phyloP scores from a whole-genome alignment of 2,329 filamentous ascomycete species.

The Raffaelea deltoideospora region DNA sequence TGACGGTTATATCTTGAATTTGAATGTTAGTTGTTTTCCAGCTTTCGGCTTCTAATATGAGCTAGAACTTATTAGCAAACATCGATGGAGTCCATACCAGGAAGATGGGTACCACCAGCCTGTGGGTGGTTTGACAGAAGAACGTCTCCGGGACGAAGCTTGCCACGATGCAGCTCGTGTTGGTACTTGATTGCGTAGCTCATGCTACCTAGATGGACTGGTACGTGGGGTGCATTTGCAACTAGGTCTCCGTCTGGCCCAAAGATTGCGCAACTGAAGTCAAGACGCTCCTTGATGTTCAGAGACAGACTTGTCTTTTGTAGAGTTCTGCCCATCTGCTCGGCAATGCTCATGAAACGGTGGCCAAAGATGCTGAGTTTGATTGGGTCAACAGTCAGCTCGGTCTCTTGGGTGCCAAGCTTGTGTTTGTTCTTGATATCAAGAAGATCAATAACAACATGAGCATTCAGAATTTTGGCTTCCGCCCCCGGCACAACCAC shows the following conservation, averaged over 20 bases:
- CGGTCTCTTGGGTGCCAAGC: slow-evolving; percentile 10
- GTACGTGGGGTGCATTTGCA: slow-evolving; percentile 68
- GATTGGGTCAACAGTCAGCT: slow-evolving; percentile 52
- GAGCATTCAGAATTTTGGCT: slow-evolving; percentile 65
- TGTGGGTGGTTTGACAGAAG: slow-evolving; percentile 73
- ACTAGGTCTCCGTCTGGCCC: slow-evolving; percentile 60
- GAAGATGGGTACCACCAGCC: slow-evolving; percentile 72
- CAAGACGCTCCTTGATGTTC: slow-evolving; percentile 69
- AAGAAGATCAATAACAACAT: slow-evolving; percentile 71
- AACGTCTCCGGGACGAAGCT: slow-evolving; percentile 63
- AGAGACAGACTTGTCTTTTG: slow-evolving; percentile 71
- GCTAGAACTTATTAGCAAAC: too few species aligned
- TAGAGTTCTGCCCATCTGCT: slow-evolving; percentile 67
- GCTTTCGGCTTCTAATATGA: neutral
- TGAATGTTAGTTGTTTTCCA: too few species aligned
- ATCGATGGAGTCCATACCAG: too few species aligned
- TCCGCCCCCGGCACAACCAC: slow-evolving; percentile 67
- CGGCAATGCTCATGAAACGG: slow-evolving; percentile 73
- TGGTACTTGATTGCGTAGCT: slow-evolving; percentile 66
- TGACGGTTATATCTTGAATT: slow-evolving; percentile 54
- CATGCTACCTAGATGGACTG: slow-evolving; percentile 70
- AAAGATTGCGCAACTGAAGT: slow-evolving; percentile 72
- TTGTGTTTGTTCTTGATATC: slow-evolving; percentile 21
- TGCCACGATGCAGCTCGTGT: slow-evolving; percentile 64
- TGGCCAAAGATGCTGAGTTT: slow-evolving; percentile 67